Conservation (phyloP, 441 rosid genomes). For the Omphalea diandra region DNA sequence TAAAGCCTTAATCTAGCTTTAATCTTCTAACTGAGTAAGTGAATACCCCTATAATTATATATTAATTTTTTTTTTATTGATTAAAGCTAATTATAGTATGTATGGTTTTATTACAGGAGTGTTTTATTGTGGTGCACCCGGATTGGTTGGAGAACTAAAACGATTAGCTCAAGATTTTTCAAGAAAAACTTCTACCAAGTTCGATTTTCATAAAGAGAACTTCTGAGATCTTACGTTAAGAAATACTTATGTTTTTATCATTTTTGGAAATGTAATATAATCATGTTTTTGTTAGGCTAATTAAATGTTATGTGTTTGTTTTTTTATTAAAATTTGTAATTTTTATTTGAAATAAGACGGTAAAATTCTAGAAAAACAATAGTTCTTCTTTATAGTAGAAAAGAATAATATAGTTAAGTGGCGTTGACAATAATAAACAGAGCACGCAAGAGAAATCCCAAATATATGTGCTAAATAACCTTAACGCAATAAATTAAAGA, state of each 20-base stretch:
- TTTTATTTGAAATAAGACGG: too few relatives aligned
- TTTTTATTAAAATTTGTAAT: neutral
- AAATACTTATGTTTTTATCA: neutral
- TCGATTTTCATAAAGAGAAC: conserved; percentile 82
- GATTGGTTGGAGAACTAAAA: conserved; percentile 50
- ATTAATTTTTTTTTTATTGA: neutral
- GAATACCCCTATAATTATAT: too few relatives aligned
- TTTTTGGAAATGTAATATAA: conserved; percentile 17
- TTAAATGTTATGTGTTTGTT: neutral
- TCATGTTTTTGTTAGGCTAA: neutral
- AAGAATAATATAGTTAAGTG: neutral
- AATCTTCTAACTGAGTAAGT: too few relatives aligned
- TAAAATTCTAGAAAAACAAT: neutral
- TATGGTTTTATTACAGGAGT: conserved; percentile 45
- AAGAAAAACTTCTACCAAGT: conserved; percentile 66
- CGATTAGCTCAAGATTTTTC: conserved; percentile 63
- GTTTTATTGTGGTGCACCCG: conserved; percentile 71
- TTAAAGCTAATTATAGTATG: neutral
- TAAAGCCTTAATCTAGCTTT: neutral
- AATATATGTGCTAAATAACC: neutral
- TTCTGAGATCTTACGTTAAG: conserved; percentile 31
- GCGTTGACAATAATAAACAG: neutral
- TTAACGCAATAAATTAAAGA: too few relatives aligned
- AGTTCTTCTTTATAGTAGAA: neutral
- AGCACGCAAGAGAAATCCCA: neutral